A percentile compares a stretch with the other conserved stretches of the same genome.
Evolutionary conservation across 371 early-diverging fungal species (phyloP).

Genomic region (Chytridium lagenaria): DNA sequence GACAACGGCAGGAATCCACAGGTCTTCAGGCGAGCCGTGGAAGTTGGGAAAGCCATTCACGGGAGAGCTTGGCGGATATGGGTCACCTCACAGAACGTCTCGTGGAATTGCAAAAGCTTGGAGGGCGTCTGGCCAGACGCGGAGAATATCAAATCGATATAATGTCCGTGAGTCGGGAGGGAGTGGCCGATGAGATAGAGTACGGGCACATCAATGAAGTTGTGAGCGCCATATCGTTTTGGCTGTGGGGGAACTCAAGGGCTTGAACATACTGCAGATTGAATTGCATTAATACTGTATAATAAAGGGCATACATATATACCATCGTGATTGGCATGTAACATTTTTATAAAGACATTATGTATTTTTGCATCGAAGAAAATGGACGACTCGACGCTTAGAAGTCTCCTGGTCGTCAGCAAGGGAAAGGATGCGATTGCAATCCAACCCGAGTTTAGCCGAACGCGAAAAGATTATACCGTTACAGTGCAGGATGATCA

Average conservation of each 20-base stretch:
- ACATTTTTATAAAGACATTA: too few relatives aligned
- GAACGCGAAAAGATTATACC: slow-evolving; percentile 26
- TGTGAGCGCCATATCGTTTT: slow-evolving; percentile 47
- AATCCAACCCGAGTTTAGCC: slow-evolving; percentile 37
- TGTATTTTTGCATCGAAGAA: too few relatives aligned
- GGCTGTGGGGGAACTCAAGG: slow-evolving; percentile 37
- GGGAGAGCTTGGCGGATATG: slow-evolving; percentile 16
- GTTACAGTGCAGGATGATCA: slow-evolving; percentile 32
- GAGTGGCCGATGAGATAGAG: slow-evolving; percentile 48
- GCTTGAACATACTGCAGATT: neutral
- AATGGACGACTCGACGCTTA: slow-evolving; percentile 53
- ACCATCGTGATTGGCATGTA: too few relatives aligned
- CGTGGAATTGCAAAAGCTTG: slow-evolving; percentile 9
- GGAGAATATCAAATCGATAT: slow-evolving; percentile 36
- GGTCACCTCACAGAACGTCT: slow-evolving; percentile 4
- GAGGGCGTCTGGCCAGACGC: slow-evolving; percentile 18
- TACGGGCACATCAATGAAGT: slow-evolving; percentile 45
- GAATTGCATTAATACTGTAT: too few relatives aligned
- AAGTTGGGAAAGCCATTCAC: neutral
- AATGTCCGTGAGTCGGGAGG: slow-evolving; percentile 47
- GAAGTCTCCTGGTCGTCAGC: slow-evolving; percentile 21
- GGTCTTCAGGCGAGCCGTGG: neutral
- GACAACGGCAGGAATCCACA: neutral
- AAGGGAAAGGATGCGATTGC: slow-evolving; percentile 21
- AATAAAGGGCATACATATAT: too few relatives aligned